A percentile compares a stretch with the other conserved stretches of the same genome.
phyloP scores from a whole-genome alignment of 2,329 filamentous ascomycete genomes.

The Verticillium klebahnii region DNA sequence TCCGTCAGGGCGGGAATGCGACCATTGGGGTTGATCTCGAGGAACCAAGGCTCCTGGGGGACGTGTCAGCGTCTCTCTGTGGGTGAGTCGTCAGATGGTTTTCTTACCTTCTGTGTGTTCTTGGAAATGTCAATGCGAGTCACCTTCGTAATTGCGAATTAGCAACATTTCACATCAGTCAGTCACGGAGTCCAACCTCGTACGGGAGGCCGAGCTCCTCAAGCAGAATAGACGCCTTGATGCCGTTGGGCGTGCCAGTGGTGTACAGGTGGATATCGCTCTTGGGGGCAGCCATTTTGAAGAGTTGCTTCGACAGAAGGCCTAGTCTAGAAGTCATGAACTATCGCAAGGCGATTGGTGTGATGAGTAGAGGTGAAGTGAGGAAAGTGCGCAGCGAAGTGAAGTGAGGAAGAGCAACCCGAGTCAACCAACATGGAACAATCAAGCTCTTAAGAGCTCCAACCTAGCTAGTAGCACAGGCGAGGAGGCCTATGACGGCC shows the following conservation, averaged over 20 bases:
- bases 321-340: neutral
- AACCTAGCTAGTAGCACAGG: neutral
- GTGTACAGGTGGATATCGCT: constrained; percentile 80
- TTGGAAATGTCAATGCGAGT: constrained; percentile 67
- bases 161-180: neutral
- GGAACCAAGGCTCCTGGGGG: constrained; percentile 67
- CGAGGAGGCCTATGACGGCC: neutral
- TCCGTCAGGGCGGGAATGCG: constrained; percentile 87
- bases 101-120: constrained; percentile 34
- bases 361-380: neutral
- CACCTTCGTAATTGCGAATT: constrained; percentile 21
- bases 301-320: constrained; percentile 4
- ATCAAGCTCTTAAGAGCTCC: neutral
- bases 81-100: neutral
- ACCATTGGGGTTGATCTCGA: constrained; percentile 89
- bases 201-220: constrained; percentile 85
- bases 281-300: constrained; percentile 36
- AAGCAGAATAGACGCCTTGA: constrained; percentile 82
- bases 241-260: constrained; percentile 78
- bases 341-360: neutral
- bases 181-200: constrained; percentile 41
- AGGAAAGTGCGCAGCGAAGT: neutral
- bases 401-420: neutral
- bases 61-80: neutral
- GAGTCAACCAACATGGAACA: neutral